Conservation (phyloP, 495 filamentous ascomycete species). For the Xeromyces bisporus region DNA sequence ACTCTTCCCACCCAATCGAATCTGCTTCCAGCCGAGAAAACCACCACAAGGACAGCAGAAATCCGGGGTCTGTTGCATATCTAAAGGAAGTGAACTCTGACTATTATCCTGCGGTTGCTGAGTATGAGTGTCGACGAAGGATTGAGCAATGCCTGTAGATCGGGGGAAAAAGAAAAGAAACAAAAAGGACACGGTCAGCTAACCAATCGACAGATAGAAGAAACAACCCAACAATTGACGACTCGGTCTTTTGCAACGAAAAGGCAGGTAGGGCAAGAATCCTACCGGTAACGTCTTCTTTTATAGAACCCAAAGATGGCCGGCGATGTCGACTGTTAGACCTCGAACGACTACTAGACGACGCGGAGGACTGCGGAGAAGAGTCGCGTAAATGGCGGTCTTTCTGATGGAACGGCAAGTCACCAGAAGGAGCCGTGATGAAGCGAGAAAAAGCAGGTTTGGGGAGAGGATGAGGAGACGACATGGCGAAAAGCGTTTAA, state of each 20-base stretch:
- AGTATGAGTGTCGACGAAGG: slow-evolving; percentile 50
- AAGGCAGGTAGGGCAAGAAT: too few species aligned
- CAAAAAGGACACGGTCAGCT: neutral
- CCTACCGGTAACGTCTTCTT: slow-evolving; percentile 30
- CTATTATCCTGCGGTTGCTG: slow-evolving; percentile 35
- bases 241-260: too few species aligned
- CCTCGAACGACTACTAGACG: slow-evolving; percentile 23
- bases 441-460: slow-evolving; percentile 13
- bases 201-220: neutral
- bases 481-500: too few species aligned
- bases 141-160: slow-evolving; percentile 43
- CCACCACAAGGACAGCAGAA: slow-evolving; percentile 58
- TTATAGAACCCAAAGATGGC: slow-evolving; percentile 29
- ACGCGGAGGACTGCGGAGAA: slow-evolving; percentile 21
- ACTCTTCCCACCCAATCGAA: slow-evolving; percentile 44
- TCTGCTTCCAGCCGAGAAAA: slow-evolving; percentile 58
- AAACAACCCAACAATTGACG: neutral
- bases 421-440: slow-evolving; percentile 10
- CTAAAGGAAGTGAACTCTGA: slow-evolving; percentile 22
- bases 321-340: slow-evolving; percentile 27
- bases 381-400: slow-evolving; percentile 18
- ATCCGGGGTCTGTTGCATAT: slow-evolving; percentile 31
- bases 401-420: slow-evolving; percentile 4
- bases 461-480: slow-evolving; percentile 5
- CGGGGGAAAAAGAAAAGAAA: neutral